Evolutionary conservation across 805 yeast species (phyloP), one percentile per base, ranked within the genome.

Genomic region (Candida qinlingensis): DNA sequence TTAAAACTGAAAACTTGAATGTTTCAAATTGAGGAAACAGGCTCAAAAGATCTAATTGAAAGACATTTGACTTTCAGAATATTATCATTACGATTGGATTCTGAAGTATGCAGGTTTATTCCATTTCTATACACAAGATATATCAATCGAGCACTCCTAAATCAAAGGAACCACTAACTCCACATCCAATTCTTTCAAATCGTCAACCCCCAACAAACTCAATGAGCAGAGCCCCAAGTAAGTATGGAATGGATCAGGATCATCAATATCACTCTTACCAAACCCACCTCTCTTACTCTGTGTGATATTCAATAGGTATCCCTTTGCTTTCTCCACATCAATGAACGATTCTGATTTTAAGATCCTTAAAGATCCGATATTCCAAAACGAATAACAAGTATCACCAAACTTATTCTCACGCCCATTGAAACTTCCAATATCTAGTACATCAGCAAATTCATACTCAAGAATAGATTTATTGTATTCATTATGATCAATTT

Each of bases 351-450:
- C 56, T 10, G 13, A 10, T 7, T 13, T 4, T 2, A 46, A 13
- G n/a, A 49, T 13, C 26, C 34, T 38, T 52, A 88, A 67, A 5
- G 87, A 70, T 2, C 79, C 91, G 12, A 80, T 58, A 41, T 80
- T 77, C 97, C 97, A 90, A 74, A 89, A 90, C 6, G 85, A 77
- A 60, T 90, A 90, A 68, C 97, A 90, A 0, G 96, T 85, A 64
- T 90, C 97, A 4, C 85, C 85, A 49, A 73, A 76, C 63, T 90
- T 90, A 63, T 88, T 88, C n/a, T 79, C 81, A 42, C 97, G 72
- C 1, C 97, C 97, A 63, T 89, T 87, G 61, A 87, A 81, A 0
- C 92, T 92, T 2, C 97, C 97, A 45, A 67, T 66, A 59, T 85
- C 92, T 2, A 62, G 66, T 0, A 44, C 53, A 54, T 79, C 83